Percentiles rank a stretch among this genome's conserved stretches.
These are phyloP conservation scores for Selaginella tamariscina DNA, from an alignment of 75 land plant genomes.

Conservation along the genomic window DNA sequence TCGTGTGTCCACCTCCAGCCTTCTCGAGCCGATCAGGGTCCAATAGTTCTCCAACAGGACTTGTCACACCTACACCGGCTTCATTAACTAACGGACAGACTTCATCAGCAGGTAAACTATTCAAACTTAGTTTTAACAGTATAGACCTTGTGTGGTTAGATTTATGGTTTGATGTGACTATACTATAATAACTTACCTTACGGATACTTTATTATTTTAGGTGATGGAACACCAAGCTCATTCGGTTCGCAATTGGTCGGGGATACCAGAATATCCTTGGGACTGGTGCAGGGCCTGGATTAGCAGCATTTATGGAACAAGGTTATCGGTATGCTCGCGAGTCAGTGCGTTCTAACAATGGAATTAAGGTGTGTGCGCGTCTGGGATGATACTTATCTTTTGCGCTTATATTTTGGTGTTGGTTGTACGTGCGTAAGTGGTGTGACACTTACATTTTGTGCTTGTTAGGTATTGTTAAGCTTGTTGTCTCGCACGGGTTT, in stretches of 20 bases:
- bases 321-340: constrained; percentile 93
- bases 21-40: constrained; percentile 54
- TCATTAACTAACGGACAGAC: constrained; percentile 16
- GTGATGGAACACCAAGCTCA: constrained; percentile 13
- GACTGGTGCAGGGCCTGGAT: constrained; percentile 82
- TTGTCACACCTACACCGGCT: constrained; percentile 21
- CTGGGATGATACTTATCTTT: too few species aligned
- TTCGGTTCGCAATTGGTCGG: constrained; percentile 59
- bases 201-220: too few species aligned
- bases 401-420: too few species aligned
- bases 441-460: too few species aligned
- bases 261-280: constrained; percentile 84
- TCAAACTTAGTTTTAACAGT: too few species aligned
- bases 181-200: too few species aligned
- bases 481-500: constrained; percentile 68
- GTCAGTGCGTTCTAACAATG: constrained; percentile 94
- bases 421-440: too few species aligned
- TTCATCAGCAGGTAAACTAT: too few species aligned
- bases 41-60: constrained; percentile 26
- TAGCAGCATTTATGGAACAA: constrained; percentile 91
- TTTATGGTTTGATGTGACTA: too few species aligned
- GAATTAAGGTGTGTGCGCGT: too few species aligned
- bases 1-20: constrained; percentile 97
- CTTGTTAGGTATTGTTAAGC: constrained; percentile 81
- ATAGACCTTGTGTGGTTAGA: too few species aligned